Conservation (phyloP, 164 flowering plant genomes). For the Chloranthus sessilifolius region DNA sequence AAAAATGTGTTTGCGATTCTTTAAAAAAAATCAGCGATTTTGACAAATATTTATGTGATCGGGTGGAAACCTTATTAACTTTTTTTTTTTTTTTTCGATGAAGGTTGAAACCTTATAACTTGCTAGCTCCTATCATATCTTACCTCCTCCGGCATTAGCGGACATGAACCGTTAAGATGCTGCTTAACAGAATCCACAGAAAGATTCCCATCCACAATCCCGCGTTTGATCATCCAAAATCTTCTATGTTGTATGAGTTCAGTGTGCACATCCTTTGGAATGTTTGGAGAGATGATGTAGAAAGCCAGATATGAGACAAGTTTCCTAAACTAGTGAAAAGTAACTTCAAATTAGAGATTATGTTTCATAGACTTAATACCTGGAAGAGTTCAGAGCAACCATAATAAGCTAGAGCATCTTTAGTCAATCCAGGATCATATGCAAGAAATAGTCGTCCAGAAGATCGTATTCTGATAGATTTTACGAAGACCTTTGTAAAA, state of each 20-base stretch:
- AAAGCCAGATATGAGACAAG: conserved; percentile 15
- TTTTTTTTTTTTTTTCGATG: too few species aligned
- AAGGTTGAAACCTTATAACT: too few species aligned
- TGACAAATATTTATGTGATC: too few species aligned
- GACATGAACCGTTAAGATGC: conserved; percentile 77
- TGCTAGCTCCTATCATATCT: too few species aligned
- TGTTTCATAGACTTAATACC: conserved; percentile 32
- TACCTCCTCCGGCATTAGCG: conserved; percentile 97
- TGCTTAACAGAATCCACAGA: conserved; percentile 55
- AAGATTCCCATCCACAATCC: conserved; percentile 71
- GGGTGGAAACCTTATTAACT: too few species aligned
- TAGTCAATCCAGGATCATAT: conserved; percentile 86
- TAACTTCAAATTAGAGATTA: conserved; percentile 2
- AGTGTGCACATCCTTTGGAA: conserved; percentile 77
- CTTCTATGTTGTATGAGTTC: conserved; percentile 92
- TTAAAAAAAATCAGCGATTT: too few species aligned
- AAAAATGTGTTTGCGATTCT: too few species aligned
- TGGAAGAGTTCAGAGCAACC: conserved; percentile 98
- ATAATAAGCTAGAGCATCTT: conserved; percentile 85
- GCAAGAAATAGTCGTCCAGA: conserved; percentile 77
- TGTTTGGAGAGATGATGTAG: conserved; percentile 9
- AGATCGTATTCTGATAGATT: conserved; percentile 48
- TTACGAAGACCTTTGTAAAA: neutral
- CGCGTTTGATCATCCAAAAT: conserved; percentile 83
- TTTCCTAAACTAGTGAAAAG: too few species aligned